A percentile compares a stretch with the other conserved stretches of the same genome.
These are phyloP conservation scores for Cenchrus fungigraminus DNA, from an alignment of 176 grass and related monocot genomes.

Conservation along the genomic window DNA sequence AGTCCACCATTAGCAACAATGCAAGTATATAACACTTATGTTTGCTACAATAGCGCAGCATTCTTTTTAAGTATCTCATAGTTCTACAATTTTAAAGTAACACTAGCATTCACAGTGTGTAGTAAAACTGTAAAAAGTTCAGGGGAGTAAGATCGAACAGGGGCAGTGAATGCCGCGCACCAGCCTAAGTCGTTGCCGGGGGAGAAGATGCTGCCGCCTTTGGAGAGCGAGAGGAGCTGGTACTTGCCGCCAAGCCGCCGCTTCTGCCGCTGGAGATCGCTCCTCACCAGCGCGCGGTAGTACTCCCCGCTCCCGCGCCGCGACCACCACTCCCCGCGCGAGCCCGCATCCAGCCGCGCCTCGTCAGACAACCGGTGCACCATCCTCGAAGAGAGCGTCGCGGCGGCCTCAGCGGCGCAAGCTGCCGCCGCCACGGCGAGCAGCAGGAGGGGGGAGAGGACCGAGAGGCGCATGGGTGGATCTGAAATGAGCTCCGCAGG, in stretches of 20 bases:
- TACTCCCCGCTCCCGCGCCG: constrained; percentile 71
- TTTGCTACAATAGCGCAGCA: not conserved
- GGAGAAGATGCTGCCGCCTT: constrained; percentile 58
- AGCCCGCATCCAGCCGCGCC: constrained; percentile 48
- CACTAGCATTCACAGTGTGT: not conserved
- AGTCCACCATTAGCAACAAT: not conserved
- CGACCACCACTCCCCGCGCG: constrained; percentile 56
- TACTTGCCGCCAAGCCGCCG: constrained; percentile 56
- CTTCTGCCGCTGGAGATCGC: constrained; percentile 74
- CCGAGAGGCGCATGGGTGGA: constrained; percentile 50
- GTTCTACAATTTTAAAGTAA: not conserved
- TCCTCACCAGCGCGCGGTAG: constrained; percentile 68
- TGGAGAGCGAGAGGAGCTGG: constrained; percentile 64
- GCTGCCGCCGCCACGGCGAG: constrained; percentile 27
- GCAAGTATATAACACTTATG: not conserved
- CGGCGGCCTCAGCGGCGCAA: constrained; percentile 7
- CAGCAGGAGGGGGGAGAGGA: constrained; percentile 24
- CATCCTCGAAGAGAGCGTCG: constrained; percentile 62
- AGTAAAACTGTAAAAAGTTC: constrained; percentile 7
- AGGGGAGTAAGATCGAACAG: constrained; percentile 20
- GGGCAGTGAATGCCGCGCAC: constrained; percentile 44
- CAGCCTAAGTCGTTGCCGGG: constrained; percentile 77
- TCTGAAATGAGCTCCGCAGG: constrained; percentile 52
- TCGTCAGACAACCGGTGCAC: constrained; percentile 92
- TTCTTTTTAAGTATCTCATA: constrained; percentile 16